These are phyloP conservation scores for Platanthera guangdongensis DNA, from an alignment of 106 monocot genomes.

Conservation along the genomic window DNA sequence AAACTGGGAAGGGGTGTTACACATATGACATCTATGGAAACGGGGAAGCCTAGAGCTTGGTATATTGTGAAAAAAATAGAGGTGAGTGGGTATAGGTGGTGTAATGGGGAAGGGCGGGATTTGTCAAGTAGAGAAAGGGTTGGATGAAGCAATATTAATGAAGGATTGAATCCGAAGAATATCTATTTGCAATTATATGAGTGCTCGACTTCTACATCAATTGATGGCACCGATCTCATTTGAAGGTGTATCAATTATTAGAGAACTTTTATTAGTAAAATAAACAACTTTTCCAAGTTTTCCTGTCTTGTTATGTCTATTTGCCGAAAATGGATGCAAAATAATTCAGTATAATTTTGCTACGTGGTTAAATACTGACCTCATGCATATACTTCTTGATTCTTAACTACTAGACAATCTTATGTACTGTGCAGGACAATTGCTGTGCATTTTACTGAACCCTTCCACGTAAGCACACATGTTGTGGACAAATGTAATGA, in stretches of 20 bases:
- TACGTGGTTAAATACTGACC: not conserved
- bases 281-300: not conserved
- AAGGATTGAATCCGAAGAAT: not conserved
- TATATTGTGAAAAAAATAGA: not conserved
- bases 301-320: not conserved
- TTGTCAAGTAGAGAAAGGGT: not conserved
- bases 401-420: not conserved
- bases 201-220: not conserved
- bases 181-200: not conserved
- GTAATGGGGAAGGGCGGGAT: too few species aligned
- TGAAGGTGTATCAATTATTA: not conserved
- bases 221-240: not conserved
- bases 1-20: too few species aligned
- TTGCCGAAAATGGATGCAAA: not conserved
- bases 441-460: slow-evolving; percentile 94
- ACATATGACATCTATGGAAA: too few species aligned
- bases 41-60: not conserved
- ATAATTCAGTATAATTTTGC: not conserved
- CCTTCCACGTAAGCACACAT: slow-evolving; percentile 81
- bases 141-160: not conserved
- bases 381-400: not conserved
- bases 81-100: not conserved
- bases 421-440: slow-evolving; percentile 54
- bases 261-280: not conserved
- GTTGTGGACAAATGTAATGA: slow-evolving; percentile 69